A percentile compares a stretch with the other conserved stretches of the same genome.
phyloP scores from a whole-genome alignment of 805 yeast species.

The Candida qinlingensis region DNA sequence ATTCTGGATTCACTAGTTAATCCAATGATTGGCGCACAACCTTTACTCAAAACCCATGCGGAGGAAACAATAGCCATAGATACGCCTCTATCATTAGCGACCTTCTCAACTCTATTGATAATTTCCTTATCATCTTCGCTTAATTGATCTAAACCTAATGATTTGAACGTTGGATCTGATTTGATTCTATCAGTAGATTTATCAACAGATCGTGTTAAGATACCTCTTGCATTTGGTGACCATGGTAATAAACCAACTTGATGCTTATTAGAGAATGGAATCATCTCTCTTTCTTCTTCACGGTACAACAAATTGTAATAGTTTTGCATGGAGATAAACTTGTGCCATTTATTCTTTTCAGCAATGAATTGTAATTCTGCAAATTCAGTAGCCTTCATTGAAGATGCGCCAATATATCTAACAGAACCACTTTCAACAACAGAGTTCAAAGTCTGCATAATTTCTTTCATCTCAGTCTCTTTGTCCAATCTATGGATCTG shows the following conservation, averaged over 20 bases:
- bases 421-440: constrained; percentile 40
- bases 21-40: constrained; percentile 54
- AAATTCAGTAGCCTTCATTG: constrained; percentile 54
- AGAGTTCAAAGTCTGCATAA: constrained; percentile 51
- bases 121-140: constrained; percentile 25
- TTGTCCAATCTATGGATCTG: constrained; percentile 55
- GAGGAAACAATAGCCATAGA: constrained; percentile 49
- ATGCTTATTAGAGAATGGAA: constrained; percentile 46
- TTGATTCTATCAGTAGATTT: constrained; percentile 11
- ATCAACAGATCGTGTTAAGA: constrained; percentile 42
- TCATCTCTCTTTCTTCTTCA: constrained; percentile 64
- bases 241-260: constrained; percentile 57
- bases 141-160: constrained; percentile 15
- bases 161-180: constrained; percentile 17
- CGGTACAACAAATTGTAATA: constrained; percentile 51
- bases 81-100: constrained; percentile 41
- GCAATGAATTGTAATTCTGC: constrained; percentile 51
- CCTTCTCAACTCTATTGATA: constrained; percentile 47
- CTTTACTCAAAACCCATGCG: constrained; percentile 51
- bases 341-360: constrained; percentile 50
- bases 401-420: constrained; percentile 59
- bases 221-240: constrained; percentile 55
- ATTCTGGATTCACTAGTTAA: constrained; percentile 42
- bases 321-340: constrained; percentile 56
- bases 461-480: constrained; percentile 42